phyloP scores from a whole-genome alignment of 345 rosid genomes.

The Theobroma cacao region DNA sequence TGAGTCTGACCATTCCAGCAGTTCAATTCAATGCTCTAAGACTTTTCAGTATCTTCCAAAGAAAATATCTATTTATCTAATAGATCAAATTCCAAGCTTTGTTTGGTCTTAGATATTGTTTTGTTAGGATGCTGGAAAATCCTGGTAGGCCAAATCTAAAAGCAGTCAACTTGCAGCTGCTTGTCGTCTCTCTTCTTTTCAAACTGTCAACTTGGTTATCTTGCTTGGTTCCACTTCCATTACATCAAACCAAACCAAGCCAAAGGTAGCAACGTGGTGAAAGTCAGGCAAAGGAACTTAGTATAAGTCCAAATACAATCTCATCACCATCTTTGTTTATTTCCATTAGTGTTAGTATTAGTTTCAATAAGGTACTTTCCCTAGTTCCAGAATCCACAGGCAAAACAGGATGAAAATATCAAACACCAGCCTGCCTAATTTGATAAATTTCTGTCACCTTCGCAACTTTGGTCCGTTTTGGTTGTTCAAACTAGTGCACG shows the following conservation, averaged over 20 bases:
- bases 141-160: background rate
- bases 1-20: background rate
- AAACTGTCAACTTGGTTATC: background rate
- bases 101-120: background rate
- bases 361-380: background rate
- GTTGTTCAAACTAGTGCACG: background rate
- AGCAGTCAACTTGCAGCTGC: background rate
- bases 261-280: background rate
- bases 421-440: background rate
- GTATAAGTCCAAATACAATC: background rate
- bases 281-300: background rate
- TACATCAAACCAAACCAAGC: background rate
- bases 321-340: background rate
- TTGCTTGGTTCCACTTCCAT: background rate
- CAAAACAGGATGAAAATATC: background rate
- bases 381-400: background rate
- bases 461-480: background rate
- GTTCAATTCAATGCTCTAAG: background rate
- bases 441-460: background rate
- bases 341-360: too few relatives aligned
- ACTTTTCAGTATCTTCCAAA: background rate
- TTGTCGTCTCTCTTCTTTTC: background rate
- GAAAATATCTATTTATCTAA: background rate
- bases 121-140: background rate
- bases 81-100: background rate